These are phyloP conservation scores for Cenchrus fungigraminus DNA, from an alignment of 176 grass and related monocot species.

Conservation along the genomic window DNA sequence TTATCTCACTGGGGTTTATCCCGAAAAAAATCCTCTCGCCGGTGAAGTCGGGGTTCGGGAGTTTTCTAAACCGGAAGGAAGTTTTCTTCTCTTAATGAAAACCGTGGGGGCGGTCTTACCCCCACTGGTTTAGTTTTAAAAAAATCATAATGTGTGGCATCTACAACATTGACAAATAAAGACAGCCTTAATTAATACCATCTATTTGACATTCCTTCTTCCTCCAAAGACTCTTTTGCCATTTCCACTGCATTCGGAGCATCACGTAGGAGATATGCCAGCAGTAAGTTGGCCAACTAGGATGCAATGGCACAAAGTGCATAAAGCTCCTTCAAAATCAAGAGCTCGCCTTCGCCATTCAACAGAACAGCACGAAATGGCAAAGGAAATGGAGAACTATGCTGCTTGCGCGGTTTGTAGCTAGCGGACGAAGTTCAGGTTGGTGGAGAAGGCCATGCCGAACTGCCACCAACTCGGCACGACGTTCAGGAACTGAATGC, in stretches of 20 bases:
- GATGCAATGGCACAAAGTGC: constrained; percentile 27
- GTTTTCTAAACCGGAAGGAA: too few relatives aligned
- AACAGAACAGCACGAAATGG: background rate
- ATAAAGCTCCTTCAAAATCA: constrained; percentile 33
- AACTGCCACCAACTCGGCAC: constrained; percentile 49
- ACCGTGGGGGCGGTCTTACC: too few relatives aligned
- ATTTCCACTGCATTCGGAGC: constrained; percentile 23
- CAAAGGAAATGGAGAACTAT: background rate
- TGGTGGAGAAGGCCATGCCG: constrained; percentile 46
- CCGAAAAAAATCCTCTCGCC: too few relatives aligned
- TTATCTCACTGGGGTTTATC: too few relatives aligned
- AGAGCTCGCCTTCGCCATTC: constrained; percentile 5
- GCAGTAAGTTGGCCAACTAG: background rate
- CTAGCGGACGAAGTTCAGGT: constrained; percentile 49
- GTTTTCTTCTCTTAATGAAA: too few relatives aligned
- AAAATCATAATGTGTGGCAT: background rate
- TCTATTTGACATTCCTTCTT: too few relatives aligned
- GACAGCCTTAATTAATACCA: too few relatives aligned
- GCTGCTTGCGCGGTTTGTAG: background rate
- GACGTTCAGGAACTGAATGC: constrained; percentile 45
- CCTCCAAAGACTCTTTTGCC: background rate
- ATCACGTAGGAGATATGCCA: constrained; percentile 24
- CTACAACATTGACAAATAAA: background rate
- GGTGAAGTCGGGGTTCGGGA: too few relatives aligned
- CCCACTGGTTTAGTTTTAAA: too few relatives aligned